Conservation (phyloP, 805 yeast species). For the Zygoascus flipseniorum region DNA sequence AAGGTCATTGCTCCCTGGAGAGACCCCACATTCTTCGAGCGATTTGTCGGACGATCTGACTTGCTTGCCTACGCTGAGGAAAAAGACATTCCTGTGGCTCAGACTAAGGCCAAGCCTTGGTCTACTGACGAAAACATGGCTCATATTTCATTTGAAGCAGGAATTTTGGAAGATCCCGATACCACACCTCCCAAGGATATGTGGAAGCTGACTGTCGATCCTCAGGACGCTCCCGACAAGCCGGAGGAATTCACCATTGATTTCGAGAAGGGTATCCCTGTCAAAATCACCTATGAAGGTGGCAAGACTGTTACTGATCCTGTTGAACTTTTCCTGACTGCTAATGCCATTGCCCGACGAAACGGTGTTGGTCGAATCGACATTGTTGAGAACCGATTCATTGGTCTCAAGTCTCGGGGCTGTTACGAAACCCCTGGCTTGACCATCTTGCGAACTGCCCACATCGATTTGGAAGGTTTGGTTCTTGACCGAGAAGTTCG, state of each 20-base stretch:
- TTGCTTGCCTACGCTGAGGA: constrained; percentile 86
- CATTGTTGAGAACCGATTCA: constrained; percentile 97
- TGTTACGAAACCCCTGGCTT: constrained; percentile 99
- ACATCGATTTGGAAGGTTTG: constrained; percentile 93
- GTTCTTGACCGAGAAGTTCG: constrained; percentile 97
- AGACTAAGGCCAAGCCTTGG: constrained; percentile 99
- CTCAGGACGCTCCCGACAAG: constrained; percentile 84
- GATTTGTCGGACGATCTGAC: constrained; percentile 98
- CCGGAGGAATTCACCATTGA: constrained; percentile 85
- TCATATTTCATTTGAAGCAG: constrained; percentile 98
- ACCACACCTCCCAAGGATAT: constrained; percentile 98
- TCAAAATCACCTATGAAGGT: constrained; percentile 57
- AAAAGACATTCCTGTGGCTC: constrained; percentile 89
- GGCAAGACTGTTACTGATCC: constrained; percentile 70
- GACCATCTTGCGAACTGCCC: constrained; percentile 87
- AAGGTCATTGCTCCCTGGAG: constrained; percentile 99
- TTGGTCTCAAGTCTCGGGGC: constrained; percentile 98
- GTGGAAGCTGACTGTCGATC: constrained; percentile 99
- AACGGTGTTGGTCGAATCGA: constrained; percentile 99
- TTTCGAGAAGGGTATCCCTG: constrained; percentile 82
- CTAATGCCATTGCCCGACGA: constrained; percentile 94
- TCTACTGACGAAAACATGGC: constrained; percentile 99
- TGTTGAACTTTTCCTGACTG: constrained; percentile 84
- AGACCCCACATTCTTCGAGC: constrained; percentile 85
- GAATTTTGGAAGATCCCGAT: constrained; percentile 97